phyloP scores from a whole-genome alignment of 164 flowering plant species.

The Berberis vulgaris region DNA sequence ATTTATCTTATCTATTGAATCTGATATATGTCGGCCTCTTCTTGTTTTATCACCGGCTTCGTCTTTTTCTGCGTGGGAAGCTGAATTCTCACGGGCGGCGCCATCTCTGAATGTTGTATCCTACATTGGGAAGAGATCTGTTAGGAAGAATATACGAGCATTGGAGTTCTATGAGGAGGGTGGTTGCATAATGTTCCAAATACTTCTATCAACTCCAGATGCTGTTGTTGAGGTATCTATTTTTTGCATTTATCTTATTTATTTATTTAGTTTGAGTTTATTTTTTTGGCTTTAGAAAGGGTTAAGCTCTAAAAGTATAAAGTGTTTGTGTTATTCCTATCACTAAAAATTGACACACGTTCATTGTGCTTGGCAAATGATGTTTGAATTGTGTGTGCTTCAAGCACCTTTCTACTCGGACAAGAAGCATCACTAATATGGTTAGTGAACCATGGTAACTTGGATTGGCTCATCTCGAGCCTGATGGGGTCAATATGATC shows the following conservation, averaged over 20 bases:
- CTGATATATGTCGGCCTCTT: constrained; percentile 38
- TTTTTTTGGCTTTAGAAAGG: background rate
- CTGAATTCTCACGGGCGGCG: constrained; percentile 46
- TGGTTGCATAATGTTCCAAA: constrained; percentile 47
- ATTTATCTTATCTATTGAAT: constrained; percentile 39
- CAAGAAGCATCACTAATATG: no score
- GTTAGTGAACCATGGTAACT: no score
- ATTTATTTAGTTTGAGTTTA: background rate
- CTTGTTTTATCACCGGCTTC: constrained; percentile 41
- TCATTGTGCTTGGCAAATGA: no score
- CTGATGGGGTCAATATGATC: no score
- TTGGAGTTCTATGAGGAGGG: constrained; percentile 58
- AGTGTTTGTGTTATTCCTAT: no score
- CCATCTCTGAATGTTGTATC: constrained; percentile 47
- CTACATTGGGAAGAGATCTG: constrained; percentile 43
- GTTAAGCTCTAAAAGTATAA: no score
- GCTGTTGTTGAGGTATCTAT: constrained; percentile 48
- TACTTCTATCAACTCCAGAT: constrained; percentile 52
- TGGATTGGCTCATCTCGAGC: no score
- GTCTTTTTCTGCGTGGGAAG: constrained; percentile 48
- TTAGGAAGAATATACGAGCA: constrained; percentile 32
- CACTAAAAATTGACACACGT: no score
- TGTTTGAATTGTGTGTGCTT: no score
- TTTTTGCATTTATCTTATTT: background rate
- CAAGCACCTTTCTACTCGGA: no score